Evolutionary conservation across 2,329 filamentous ascomycete genomes (phyloP), one percentile per base, ranked within the genome.

Genomic region (Diplodia mutila): DNA sequence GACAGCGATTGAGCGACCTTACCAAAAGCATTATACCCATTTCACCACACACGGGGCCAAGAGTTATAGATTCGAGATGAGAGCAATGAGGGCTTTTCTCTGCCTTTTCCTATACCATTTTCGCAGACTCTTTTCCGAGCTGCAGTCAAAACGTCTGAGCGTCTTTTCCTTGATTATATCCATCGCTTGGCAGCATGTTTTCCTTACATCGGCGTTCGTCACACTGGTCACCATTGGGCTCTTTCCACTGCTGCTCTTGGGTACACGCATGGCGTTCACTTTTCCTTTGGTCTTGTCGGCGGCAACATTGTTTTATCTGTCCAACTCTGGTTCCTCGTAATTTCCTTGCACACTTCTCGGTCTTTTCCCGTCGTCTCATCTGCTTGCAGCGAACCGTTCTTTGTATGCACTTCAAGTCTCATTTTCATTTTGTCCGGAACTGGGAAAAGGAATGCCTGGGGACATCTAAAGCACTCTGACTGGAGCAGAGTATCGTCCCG

Each of bases 1-100:
- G 86, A 82, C 69, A 83, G 81, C 73, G 82, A 84, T 72, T 84
- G 73, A 73, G 34, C 64, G 42, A 37, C 21, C 59, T 18, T 23
- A 63, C 25, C 52, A 65, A 53, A 65, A 63, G 59, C 34, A 63
- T 63, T 63, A 63, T 63, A 63, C 59, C 59, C 59, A 63, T 63
- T 51, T n/a, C 46, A 63, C 46, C 46, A 63, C 59, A 63, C 59
- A 39, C 46, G 59, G 59, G 59, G 59, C 7, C 59, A 63, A 63
- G 59, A 63, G 46, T 51, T 63, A 51, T 63, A 63, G 59, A 65
- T 37, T 25, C 12, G 61, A 49, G 61, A 65, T 37, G 61, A 65
- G 61, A 65, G 61, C 49, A 65, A 65, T 12, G 64, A 66, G 64
- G 64, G 52, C 52, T 48, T 57, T 66, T 37, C 39, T n/a, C 34